Percentiles rank a stretch among this genome's conserved stretches.
These are phyloP conservation scores for Cynanchum wilfordii DNA, from an alignment of 257 asterid species.

Conservation along the genomic window DNA sequence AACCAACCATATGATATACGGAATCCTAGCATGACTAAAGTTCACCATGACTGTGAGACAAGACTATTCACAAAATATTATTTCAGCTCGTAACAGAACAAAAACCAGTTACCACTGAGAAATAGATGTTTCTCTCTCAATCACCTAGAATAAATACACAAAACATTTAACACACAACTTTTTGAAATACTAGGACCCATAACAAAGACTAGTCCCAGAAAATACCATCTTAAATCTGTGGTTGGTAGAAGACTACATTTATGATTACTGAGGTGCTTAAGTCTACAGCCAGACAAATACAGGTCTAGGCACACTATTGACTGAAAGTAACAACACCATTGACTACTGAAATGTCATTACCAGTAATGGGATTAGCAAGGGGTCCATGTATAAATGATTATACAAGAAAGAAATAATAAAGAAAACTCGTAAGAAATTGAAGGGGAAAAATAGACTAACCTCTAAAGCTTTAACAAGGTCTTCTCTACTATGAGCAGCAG, in stretches of 20 bases:
- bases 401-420: constrained; percentile 27
- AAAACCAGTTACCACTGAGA: not conserved
- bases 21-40: not conserved
- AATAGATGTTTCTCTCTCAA: not conserved
- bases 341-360: not conserved
- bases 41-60: not conserved
- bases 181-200: not conserved
- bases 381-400: constrained; percentile 22
- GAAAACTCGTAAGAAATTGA: not conserved
- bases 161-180: not conserved
- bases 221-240: not conserved
- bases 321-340: not conserved
- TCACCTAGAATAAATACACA: not conserved
- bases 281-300: not conserved
- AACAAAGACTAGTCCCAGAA: not conserved
- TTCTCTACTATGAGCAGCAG: constrained; percentile 94
- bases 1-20: not conserved
- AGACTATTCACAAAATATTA: not conserved
- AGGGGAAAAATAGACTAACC: constrained; percentile 32
- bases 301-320: not conserved
- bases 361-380: not conserved
- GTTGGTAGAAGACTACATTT: not conserved
- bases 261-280: not conserved
- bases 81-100: not conserved
- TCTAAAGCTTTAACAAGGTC: constrained; percentile 85